These are phyloP conservation scores for Saposhnikovia divaricata DNA, from an alignment of 129 eudicot genomes.

Conservation along the genomic window DNA sequence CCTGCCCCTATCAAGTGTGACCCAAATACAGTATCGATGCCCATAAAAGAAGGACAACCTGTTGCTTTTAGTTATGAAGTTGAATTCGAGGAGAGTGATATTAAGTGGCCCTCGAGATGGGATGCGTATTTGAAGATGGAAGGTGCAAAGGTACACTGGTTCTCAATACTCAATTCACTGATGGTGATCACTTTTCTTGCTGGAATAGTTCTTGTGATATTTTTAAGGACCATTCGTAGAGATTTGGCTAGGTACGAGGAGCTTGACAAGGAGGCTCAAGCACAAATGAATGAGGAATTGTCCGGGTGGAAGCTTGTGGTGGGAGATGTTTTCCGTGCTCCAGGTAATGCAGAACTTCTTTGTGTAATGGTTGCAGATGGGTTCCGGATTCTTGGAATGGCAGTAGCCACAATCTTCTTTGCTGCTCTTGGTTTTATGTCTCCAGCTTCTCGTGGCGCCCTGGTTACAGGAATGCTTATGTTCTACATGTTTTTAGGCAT, in stretches of 20 bases:
- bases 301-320: constrained; percentile 14
- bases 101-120: constrained; percentile 12
- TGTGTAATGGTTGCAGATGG: constrained; percentile 17
- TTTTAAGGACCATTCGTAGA: constrained; percentile 13
- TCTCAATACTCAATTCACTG: constrained; percentile 10
- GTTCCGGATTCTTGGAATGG: constrained; percentile 12
- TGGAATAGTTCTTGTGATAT: constrained; percentile 12
- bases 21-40: constrained; percentile 7
- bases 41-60: constrained; percentile 2
- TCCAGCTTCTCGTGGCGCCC: constrained; percentile 11
- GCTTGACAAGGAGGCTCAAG: constrained; percentile 13
- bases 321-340: constrained; percentile 12
- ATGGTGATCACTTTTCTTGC: constrained; percentile 16
- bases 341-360: constrained; percentile 4
- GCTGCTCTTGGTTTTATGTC: constrained; percentile 15
- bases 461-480: constrained; percentile 10
- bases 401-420: constrained; percentile 10
- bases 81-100: constrained; percentile 6
- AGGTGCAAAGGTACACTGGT: constrained; percentile 16
- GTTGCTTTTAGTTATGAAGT: constrained; percentile 10
- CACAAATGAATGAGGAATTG: constrained; percentile 14
- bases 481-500: constrained; percentile 12
- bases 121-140: constrained; percentile 12
- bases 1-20: constrained; percentile 6
- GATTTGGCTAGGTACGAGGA: constrained; percentile 16